Base-by-base conservation (phyloP, 306 rosid species). In the Argentina anserina region DNA sequence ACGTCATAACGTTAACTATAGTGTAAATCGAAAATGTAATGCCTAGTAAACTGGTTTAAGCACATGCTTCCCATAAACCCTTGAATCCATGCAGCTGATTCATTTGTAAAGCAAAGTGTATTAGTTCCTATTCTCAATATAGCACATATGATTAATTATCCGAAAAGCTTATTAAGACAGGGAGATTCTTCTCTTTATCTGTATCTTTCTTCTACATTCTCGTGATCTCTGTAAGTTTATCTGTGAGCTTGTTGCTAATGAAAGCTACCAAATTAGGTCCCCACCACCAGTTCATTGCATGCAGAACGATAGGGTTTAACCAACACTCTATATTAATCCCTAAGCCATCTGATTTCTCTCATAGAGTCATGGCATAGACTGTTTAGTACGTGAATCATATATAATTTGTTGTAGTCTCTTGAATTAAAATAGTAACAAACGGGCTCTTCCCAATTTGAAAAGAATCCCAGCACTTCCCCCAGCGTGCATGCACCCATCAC, bases 161-260 rank as follows among this genome's bases (percentile, higher is more conserved):
- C 26, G 36, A 26, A 56, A 56, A 56, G 63, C 63, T 26, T 56
- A 5, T 4, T 13, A 26, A 28, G 36, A 56, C 21, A 31, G 20
- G 36, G 11, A 47, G 56, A 78, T 78, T 62, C 72, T 21, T 46
- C 5, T 56, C 15, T 25, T 25, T 64, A 64, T 58, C 56, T 77
- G 31, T 28, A 43, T 71, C 36, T 41, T 55, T 33, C 4, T 42
- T 10, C 3, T 60, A 50, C 62, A 42, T 7, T 69, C 76, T 70
- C 74, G 82, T 73, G 79, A 77, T 47, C 78, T 29, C 75, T 42
- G 40, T 34, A 69, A 25, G 49, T 75, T 59, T 41, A 29, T 43
- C 20, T 33, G 9, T 20, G 52, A 41, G 43, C 7, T 40, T 33
- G 45, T 56, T 56, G 36, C 67, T 11, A 42, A 10, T 37, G 72